Percentiles rank a stretch among this genome's conserved stretches.
Evolutionary conservation across 768 basidiomycete genomes (phyloP).

Genomic region (Amanita brunnescens): DNA sequence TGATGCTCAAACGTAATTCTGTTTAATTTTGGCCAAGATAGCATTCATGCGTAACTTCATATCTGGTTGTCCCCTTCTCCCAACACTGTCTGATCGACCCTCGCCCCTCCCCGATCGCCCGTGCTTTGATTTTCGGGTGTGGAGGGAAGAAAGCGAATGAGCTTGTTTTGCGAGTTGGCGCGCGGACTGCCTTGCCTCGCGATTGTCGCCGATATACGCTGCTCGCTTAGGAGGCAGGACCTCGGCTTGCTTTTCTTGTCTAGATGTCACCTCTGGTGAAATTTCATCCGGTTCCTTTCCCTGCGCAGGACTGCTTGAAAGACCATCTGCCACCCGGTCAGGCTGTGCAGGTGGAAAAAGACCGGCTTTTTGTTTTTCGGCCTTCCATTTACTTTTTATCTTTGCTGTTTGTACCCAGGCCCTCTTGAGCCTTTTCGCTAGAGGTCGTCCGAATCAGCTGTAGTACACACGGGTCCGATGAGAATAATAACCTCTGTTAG

Average conservation of each 20-base stretch:
- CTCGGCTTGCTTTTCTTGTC: not conserved
- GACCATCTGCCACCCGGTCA: slow-evolving; percentile 10
- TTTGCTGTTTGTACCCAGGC: slow-evolving; percentile 73
- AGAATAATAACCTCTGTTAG: slow-evolving; percentile 43
- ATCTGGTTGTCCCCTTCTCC: slow-evolving; percentile 40
- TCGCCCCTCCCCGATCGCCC: slow-evolving; percentile 17
- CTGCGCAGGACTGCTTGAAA: not conserved
- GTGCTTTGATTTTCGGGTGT: slow-evolving; percentile 46
- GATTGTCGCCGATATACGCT: slow-evolving; percentile 15
- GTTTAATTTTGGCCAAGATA: slow-evolving; percentile 81
- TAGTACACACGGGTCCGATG: not conserved
- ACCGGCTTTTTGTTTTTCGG: slow-evolving; percentile 48
- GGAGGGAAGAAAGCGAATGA: slow-evolving; percentile 50
- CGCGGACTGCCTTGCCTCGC: slow-evolving; percentile 23
- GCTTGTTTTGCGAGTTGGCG: slow-evolving; percentile 57
- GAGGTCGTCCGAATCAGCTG: slow-evolving; percentile 2
- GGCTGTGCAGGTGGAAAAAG: slow-evolving; percentile 10
- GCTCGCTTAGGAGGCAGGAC: slow-evolving; percentile 12
- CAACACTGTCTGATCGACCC: slow-evolving; percentile 18
- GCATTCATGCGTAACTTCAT: slow-evolving; percentile 87
- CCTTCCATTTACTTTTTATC: slow-evolving; percentile 71
- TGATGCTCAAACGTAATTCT: slow-evolving; percentile 38
- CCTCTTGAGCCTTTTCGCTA: slow-evolving; percentile 76
- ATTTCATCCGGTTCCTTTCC: not conserved
- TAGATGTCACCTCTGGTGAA: not conserved